phyloP scores from a whole-genome alignment of 2,329 filamentous ascomycete genomes.

The Cytospora mali region DNA sequence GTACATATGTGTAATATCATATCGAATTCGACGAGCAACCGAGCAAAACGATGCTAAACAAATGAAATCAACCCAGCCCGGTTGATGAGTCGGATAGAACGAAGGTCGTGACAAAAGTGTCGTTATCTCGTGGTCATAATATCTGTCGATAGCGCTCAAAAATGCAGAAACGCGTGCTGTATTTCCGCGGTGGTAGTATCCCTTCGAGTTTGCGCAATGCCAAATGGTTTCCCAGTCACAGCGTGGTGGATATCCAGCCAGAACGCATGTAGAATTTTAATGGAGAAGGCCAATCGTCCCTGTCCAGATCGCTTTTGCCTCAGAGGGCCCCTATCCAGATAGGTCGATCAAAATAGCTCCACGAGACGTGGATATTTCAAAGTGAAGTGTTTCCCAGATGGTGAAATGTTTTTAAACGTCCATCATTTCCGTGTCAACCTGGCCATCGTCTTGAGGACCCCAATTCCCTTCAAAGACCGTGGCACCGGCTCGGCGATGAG shows the following conservation, averaged over 20 bases:
- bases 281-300: conserved; percentile 26
- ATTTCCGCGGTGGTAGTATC: conserved; percentile 8
- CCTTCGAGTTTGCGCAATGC: conserved; percentile 12
- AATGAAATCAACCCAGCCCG: conserved; percentile 5
- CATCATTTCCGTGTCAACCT: conserved; percentile 60
- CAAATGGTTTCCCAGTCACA: conserved; percentile 13
- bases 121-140: conserved; percentile 25
- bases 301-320: conserved; percentile 30
- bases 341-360: conserved; percentile 34
- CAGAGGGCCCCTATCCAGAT: conserved; percentile 39
- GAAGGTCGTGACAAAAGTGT: conserved; percentile 25
- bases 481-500: conserved; percentile 80
- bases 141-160: conserved; percentile 21
- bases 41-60: conserved; percentile 8
- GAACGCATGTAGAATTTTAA: conserved; percentile 32
- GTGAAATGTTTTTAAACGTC: conserved; percentile 48
- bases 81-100: conserved; percentile 18
- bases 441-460: conserved; percentile 70
- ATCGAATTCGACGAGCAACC: conserved; percentile 17
- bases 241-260: conserved; percentile 32
- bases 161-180: conserved; percentile 23
- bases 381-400: conserved; percentile 32
- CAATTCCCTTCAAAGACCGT: conserved; percentile 96
- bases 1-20: conserved; percentile 14
- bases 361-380: conserved; percentile 18